These are phyloP conservation scores for Beauveria bassiana DNA, from an alignment of 2,329 filamentous ascomycete species.

Conservation along the genomic window DNA sequence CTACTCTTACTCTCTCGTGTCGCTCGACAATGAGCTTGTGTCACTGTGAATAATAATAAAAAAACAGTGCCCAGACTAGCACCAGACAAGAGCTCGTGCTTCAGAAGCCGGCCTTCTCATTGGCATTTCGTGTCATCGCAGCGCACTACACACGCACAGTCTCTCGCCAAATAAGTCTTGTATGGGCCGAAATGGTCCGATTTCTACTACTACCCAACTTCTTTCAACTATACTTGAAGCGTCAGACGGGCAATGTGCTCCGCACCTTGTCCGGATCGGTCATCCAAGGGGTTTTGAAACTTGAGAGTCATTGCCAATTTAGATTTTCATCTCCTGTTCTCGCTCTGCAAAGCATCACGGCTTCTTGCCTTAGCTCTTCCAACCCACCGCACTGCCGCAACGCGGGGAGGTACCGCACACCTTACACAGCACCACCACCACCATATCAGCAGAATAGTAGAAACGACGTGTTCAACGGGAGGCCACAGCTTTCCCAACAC, in stretches of 20 bases:
- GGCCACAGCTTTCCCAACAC: not conserved
- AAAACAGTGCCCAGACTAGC: not conserved
- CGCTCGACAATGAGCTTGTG: not conserved
- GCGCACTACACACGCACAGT: not conserved
- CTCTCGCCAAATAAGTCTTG: conserved; percentile 1
- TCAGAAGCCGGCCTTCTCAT: not conserved
- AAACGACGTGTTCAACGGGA: not conserved
- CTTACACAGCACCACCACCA: not conserved
- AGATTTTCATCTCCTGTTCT: not conserved
- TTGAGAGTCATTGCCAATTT: not conserved
- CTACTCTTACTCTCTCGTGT: not conserved
- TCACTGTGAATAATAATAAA: not conserved
- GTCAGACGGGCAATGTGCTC: too few relatives aligned
- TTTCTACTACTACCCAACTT: not conserved
- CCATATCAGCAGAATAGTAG: too few relatives aligned
- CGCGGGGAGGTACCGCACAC: not conserved
- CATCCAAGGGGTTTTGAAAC: not conserved
- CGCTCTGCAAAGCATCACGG: not conserved
- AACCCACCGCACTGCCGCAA: not conserved
- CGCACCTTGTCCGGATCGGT: too few relatives aligned
- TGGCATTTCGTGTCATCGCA: not conserved
- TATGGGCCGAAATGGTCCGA: not conserved
- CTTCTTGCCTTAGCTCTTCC: not conserved
- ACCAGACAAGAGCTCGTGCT: not conserved
- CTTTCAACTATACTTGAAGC: too few relatives aligned